Evolutionary conservation across 495 filamentous ascomycete species (phyloP), one percentile per base, ranked within the genome.

Genomic region (Daldinia decipiens): DNA sequence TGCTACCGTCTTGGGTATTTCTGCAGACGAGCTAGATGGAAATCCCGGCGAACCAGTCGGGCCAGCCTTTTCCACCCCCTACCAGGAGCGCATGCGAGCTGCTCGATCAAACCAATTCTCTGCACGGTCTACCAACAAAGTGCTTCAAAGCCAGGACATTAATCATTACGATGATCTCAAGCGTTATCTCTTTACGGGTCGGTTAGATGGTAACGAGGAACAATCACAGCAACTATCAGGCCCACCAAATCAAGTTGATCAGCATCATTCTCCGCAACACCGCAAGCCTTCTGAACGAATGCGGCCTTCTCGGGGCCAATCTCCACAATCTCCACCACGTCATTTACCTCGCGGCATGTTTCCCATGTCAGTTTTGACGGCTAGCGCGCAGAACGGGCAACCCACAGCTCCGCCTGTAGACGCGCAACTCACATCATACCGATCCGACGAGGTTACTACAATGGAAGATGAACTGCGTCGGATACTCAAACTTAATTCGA

Each of bases 1-100:
- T 53, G 80, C 78, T 45, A 76, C 83, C 5, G 72, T 81, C 15
- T 81, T 81, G 17, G 87, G 86, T 11, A 84, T 93, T 31, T 91
- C 93, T 68, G 62, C 87, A 13, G 82, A 87, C 62, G 93, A 94
- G 67, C 80, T 93, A 60, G 89, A 92, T 67, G 85, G 85, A 26
- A 80, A 81, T 21, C 79, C 83, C 19, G 76, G 81, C 12, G 79
- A 80, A 11, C 77, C 82, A 4, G 83, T 89, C 64, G 88, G 87
- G 1, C 88, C 89, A 32, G 84, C 89, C 3, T 91, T 92, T 76
- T 89, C 89, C 0, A 87, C 87, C 0, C 88, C 90, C 0, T 92
- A 88, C 60, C 82, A 87, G 21, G 87, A 91, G 59, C 85, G 88
- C 32, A 88, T 91, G 77, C 84, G 86, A 62, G 88, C 86, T 15